phyloP scores from a whole-genome alignment of 768 basidiomycete genomes.

The Hygrophoropsis aurantiaca region DNA sequence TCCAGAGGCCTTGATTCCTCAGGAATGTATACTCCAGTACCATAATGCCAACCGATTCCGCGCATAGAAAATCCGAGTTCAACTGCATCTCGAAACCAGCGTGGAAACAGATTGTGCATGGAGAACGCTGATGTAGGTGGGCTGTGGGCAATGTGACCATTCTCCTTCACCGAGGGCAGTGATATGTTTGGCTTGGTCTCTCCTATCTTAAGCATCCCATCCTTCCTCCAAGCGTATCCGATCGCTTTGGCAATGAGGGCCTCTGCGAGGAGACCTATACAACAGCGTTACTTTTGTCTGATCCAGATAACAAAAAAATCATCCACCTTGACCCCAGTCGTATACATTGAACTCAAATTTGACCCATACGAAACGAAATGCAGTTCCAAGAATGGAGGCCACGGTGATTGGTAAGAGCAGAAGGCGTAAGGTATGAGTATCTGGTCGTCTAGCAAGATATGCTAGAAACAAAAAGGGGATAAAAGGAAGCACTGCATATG shows the following conservation, averaged over 20 bases:
- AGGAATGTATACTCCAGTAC: slow-evolving; percentile 56
- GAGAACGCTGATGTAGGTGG: slow-evolving; percentile 12
- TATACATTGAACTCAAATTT: slow-evolving; percentile 57
- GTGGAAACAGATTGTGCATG: slow-evolving; percentile 25
- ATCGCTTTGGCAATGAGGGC: slow-evolving; percentile 58
- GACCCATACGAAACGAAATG: slow-evolving; percentile 56
- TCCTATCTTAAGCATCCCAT: slow-evolving; percentile 69
- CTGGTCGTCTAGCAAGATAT: slow-evolving; percentile 66
- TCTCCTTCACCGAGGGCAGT: neutral
- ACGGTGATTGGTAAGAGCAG: slow-evolving; percentile 61
- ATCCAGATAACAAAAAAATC: neutral
- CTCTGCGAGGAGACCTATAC: slow-evolving; percentile 48
- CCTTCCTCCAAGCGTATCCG: slow-evolving; percentile 57
- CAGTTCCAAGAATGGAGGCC: slow-evolving; percentile 46
- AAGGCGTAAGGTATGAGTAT: slow-evolving; percentile 63
- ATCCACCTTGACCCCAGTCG: slow-evolving; percentile 72
- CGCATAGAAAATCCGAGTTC: slow-evolving; percentile 60
- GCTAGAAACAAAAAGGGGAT: slow-evolving; percentile 66
- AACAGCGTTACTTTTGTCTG: neutral
- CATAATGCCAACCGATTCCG: slow-evolving; percentile 74
- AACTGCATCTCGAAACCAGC: slow-evolving; percentile 60
- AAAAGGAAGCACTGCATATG: slow-evolving; percentile 37
- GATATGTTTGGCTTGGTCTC: slow-evolving; percentile 51
- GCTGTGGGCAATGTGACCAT: neutral
- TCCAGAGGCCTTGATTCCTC: slow-evolving; percentile 48